Evolutionary conservation across 768 basidiomycete genomes (phyloP).

Genomic region (Agaricus bisporus): DNA sequence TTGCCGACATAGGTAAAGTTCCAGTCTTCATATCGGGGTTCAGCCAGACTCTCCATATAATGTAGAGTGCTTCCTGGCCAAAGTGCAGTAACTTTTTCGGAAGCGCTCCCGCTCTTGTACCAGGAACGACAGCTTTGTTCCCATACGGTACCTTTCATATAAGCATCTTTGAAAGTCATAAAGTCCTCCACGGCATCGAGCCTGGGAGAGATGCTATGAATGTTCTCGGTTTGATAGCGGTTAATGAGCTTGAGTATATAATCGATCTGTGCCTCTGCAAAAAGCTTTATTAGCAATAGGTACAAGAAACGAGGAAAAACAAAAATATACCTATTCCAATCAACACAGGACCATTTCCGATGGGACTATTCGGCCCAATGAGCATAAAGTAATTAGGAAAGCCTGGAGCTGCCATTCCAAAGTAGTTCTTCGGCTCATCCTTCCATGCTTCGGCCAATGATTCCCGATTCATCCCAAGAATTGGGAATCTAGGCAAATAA

Average conservation of each 20-base stretch:
- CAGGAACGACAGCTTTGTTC: slow-evolving; percentile 24
- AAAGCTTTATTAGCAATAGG: too few relatives aligned
- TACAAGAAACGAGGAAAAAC: background rate
- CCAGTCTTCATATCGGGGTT: slow-evolving; percentile 31
- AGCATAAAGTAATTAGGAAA: slow-evolving; percentile 30
- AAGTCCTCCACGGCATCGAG: slow-evolving; percentile 28
- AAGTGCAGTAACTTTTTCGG: slow-evolving; percentile 25
- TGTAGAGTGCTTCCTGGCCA: slow-evolving; percentile 33
- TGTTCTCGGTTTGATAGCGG: slow-evolving; percentile 30
- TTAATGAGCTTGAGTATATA: slow-evolving; percentile 28
- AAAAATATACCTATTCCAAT: slow-evolving; percentile 21
- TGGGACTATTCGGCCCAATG: slow-evolving; percentile 27
- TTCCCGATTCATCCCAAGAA: slow-evolving; percentile 21
- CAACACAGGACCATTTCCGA: slow-evolving; percentile 28
- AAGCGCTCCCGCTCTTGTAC: slow-evolving; percentile 22
- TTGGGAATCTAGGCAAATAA: slow-evolving; percentile 21
- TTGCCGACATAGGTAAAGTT: slow-evolving; percentile 23
- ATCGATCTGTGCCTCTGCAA: slow-evolving; percentile 24
- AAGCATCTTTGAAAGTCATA: slow-evolving; percentile 23
- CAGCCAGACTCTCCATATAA: slow-evolving; percentile 26
- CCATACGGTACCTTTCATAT: slow-evolving; percentile 30
- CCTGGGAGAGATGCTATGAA: slow-evolving; percentile 29
- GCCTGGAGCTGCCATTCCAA: slow-evolving; percentile 24
- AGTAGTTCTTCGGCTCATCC: slow-evolving; percentile 23
- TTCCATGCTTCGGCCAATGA: slow-evolving; percentile 26